These are phyloP conservation scores for Fraxinus latifolia DNA, from an alignment of 305 asterid genomes.

Conservation along the genomic window DNA sequence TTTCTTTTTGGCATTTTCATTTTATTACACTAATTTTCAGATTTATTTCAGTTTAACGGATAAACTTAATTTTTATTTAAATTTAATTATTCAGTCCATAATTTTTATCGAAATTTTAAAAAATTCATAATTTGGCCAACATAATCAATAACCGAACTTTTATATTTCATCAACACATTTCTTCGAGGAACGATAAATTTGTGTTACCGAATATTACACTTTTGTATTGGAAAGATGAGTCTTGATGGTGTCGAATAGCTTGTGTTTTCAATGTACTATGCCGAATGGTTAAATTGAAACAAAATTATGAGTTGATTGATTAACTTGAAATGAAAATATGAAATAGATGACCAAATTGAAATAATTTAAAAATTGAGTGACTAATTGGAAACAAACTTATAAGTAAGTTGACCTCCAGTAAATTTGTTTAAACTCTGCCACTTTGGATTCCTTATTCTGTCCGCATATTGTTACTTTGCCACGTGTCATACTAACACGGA, in stretches of 20 bases:
- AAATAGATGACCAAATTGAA: background rate
- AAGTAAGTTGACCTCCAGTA: background rate
- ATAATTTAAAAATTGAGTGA: background rate
- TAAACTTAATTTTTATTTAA: background rate
- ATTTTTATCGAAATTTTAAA: background rate
- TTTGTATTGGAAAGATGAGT: background rate
- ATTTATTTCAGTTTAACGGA: background rate
- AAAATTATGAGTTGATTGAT: background rate
- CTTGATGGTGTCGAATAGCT: background rate
- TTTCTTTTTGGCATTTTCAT: background rate
- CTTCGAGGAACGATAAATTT: background rate
- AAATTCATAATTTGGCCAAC: background rate
- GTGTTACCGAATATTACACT: background rate
- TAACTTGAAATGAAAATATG: background rate
- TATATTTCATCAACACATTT: background rate
- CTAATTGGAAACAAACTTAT: background rate
- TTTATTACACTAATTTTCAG: background rate
- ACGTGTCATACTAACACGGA: background rate
- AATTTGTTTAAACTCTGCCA: background rate
- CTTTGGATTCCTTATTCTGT: background rate
- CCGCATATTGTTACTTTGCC: background rate
- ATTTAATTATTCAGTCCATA: background rate
- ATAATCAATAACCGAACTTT: background rate
- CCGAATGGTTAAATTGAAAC: background rate
- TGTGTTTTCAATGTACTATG: background rate